Conservation (phyloP, 192 early-diverging fungal species). For the Podila epigama region DNA sequence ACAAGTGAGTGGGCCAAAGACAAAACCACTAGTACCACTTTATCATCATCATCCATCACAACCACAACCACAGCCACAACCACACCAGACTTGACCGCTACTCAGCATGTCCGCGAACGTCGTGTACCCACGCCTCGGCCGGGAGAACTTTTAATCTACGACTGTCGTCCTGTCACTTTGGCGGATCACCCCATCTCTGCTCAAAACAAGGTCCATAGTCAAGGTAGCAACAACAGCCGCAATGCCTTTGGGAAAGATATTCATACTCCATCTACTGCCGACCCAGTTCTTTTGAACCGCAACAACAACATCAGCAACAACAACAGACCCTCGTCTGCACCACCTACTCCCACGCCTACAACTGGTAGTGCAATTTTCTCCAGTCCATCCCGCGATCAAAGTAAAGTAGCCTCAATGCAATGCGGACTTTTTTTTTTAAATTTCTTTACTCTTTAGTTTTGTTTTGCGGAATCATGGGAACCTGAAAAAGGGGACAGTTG, state of each 20-base stretch:
- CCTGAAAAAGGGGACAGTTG: not conserved
- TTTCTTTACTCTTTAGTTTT: not conserved
- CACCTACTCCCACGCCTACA: conserved; percentile 27
- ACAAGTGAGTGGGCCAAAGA: not conserved
- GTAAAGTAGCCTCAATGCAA: not conserved
- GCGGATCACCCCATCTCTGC: not conserved
- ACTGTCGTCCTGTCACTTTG: too few species aligned
- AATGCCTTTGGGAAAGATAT: too few species aligned
- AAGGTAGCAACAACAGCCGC: not conserved
- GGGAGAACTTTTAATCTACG: conserved; percentile 56
- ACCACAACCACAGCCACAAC: not conserved
- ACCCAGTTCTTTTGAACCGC: too few species aligned
- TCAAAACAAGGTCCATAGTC: not conserved
- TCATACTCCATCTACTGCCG: too few species aligned
- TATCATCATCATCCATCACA: not conserved
- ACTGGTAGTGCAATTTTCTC: not conserved
- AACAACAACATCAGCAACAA: not conserved
- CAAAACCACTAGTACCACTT: too few species aligned
- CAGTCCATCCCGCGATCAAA: not conserved
- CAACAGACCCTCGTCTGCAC: conserved; percentile 7
- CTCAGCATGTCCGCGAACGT: not conserved
- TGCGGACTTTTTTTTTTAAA: not conserved
- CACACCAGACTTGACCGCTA: not conserved
- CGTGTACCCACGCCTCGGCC: conserved; percentile 42
- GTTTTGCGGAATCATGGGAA: too few species aligned